Percentiles rank a stretch among this genome's conserved stretches.
phyloP scores from a whole-genome alignment of 1,284 basidiomycete species.

The Butyriboletus appendiculatus region DNA sequence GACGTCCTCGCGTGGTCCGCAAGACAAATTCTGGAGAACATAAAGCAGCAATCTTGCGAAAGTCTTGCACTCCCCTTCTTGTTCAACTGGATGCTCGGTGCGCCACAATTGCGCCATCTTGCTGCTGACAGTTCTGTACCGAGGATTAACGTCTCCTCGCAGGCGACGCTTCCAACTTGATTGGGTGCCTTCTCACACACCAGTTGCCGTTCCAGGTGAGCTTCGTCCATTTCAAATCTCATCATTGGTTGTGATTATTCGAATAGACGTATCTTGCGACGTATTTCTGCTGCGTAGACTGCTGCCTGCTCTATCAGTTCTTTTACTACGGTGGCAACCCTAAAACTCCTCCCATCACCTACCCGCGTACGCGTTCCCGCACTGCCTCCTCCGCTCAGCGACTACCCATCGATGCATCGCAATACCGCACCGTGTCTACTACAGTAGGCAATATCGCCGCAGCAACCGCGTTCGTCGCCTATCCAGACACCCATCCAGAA shows the following conservation, averaged over 20 bases:
- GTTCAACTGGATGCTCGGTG: conserved; percentile 87
- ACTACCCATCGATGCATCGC: conserved; percentile 51
- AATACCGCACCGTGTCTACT: conserved; percentile 66
- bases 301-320: conserved; percentile 74
- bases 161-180: conserved; percentile 90
- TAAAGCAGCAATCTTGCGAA: conserved; percentile 72
- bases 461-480: conserved; percentile 62
- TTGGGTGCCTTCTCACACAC: conserved; percentile 87
- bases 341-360: conserved; percentile 37
- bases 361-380: conserved; percentile 45
- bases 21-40: conserved; percentile 84
- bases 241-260: neutral
- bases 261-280: conserved; percentile 83
- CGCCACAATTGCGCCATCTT: conserved; percentile 27
- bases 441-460: conserved; percentile 69
- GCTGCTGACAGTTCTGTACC: neutral
- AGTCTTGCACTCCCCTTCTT: conserved; percentile 90
- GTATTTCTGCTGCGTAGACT: conserved; percentile 85
- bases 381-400: conserved; percentile 45
- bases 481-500: conserved; percentile 47
- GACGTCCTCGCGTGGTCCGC: conserved; percentile 5
- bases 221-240: conserved; percentile 1
- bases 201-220: conserved; percentile 93
- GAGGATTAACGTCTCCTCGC: conserved; percentile 6
- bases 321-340: conserved; percentile 61